Conservation (phyloP, 495 filamentous ascomycete genomes). For the Beverwykella pulmonaria region DNA sequence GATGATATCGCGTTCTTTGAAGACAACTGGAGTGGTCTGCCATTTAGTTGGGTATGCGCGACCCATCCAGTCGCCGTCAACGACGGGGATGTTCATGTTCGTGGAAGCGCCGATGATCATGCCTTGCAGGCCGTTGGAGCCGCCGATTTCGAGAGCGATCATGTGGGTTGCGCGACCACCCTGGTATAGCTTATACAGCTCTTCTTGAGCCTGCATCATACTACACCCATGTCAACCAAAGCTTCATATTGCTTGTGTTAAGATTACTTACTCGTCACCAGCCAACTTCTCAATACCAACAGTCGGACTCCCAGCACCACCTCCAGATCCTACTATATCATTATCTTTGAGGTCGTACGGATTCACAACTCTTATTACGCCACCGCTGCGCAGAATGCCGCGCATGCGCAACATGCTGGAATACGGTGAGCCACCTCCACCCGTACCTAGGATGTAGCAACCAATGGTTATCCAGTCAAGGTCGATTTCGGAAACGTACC, state of each 20-base stretch:
- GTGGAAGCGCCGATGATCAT: constrained; percentile 54
- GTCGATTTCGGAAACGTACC: constrained; percentile 60
- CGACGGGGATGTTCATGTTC: constrained; percentile 54
- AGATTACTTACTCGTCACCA: constrained; percentile 46
- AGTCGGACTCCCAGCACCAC: constrained; percentile 54
- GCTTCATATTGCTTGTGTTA: too few species aligned
- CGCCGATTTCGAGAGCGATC: constrained; percentile 56
- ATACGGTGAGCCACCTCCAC: constrained; percentile 60
- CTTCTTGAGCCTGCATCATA: constrained; percentile 53
- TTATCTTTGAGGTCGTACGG: constrained; percentile 45
- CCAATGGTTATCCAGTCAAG: constrained; percentile 60
- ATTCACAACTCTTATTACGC: constrained; percentile 52
- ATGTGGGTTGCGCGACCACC: constrained; percentile 32
- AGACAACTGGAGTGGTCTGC: constrained; percentile 60
- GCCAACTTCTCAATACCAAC: constrained; percentile 58
- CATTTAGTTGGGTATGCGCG: constrained; percentile 60
- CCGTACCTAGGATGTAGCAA: constrained; percentile 64
- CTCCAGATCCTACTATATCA: constrained; percentile 52
- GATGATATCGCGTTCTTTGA: constrained; percentile 53
- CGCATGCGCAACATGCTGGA: constrained; percentile 45
- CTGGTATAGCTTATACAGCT: constrained; percentile 49
- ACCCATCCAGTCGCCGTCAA: constrained; percentile 62
- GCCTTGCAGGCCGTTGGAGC: constrained; percentile 58
- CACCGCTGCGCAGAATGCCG: constrained; percentile 52
- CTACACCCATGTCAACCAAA: neutral